phyloP scores from a whole-genome alignment of 2,329 filamentous ascomycete genomes.

The Colletotrichum destructivum region DNA sequence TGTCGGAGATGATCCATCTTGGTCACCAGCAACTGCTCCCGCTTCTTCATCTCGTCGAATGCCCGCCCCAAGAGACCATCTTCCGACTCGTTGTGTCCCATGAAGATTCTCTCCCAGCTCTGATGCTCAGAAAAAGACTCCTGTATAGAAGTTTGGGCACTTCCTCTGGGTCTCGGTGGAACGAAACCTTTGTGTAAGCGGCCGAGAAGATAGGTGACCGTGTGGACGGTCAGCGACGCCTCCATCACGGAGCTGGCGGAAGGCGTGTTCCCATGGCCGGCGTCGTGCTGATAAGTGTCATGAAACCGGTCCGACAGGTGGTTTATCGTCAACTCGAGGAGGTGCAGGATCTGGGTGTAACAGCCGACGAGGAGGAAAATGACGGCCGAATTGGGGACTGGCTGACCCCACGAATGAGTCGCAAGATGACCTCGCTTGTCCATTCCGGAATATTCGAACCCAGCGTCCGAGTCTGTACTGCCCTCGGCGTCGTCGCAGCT shows the following conservation, averaged over 20 bases:
- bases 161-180: background rate
- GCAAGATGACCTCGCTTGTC: background rate
- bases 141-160: background rate
- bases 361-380: background rate
- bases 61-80: background rate
- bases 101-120: background rate
- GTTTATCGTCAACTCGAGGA: background rate
- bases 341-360: conserved; percentile 1
- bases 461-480: background rate
- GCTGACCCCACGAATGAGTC: background rate
- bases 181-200: background rate
- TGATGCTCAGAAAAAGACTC: background rate
- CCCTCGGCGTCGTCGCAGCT: background rate
- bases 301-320: background rate
- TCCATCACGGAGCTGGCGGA: background rate
- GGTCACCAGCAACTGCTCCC: background rate
- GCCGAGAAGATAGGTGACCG: background rate
- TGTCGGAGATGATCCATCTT: background rate
- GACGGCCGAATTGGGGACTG: background rate
- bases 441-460: background rate
- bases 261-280: background rate
- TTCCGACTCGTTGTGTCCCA: background rate
- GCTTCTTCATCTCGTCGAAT: background rate
- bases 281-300: background rate
- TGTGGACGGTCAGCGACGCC: background rate